Evolutionary conservation across 371 early-diverging fungal genomes (phyloP).

Genomic region (Mortierella sp.): DNA sequence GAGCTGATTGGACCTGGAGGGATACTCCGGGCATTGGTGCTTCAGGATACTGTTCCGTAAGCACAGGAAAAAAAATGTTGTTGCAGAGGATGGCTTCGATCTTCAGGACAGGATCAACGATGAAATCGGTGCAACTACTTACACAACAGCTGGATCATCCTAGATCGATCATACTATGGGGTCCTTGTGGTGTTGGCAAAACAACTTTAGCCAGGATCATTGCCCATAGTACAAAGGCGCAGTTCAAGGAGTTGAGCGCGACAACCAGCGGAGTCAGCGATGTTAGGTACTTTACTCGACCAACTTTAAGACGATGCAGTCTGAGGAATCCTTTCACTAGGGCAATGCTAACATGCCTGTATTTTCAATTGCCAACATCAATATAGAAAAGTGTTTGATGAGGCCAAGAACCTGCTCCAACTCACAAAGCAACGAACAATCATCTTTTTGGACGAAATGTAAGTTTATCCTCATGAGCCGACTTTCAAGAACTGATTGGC

Average conservation of each 20-base stretch:
- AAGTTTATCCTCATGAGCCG: conserved; percentile 2
- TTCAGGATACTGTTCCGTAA: conserved; percentile 73
- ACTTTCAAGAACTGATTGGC: background rate
- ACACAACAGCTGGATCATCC: background rate
- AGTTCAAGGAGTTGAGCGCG: conserved; percentile 79
- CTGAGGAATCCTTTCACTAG: too few species aligned
- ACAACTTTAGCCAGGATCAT: conserved; percentile 83
- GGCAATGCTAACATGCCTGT: too few species aligned
- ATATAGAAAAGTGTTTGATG: conserved; percentile 73
- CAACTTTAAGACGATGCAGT: too few species aligned
- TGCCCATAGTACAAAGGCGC: conserved; percentile 69
- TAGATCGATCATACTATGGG: conserved; percentile 72
- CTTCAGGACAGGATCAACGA: too few species aligned
- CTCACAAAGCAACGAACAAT: conserved; percentile 76
- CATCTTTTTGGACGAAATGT: conserved; percentile 87
- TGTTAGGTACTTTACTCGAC: conserved; percentile 57
- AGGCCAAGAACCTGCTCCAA: conserved; percentile 66
- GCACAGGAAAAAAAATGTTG: conserved; percentile 16
- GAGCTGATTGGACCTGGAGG: conserved; percentile 74
- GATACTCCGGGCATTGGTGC: conserved; percentile 70
- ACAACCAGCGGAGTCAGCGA: conserved; percentile 77
- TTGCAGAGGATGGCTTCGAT: background rate
- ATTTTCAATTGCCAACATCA: background rate
- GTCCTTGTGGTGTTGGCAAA: conserved; percentile 90
- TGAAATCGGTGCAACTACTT: too few species aligned